Evolutionary conservation across 1,139 yeast species (phyloP), one percentile per base, ranked within the genome.

Genomic region (Suhomyces panamericanus): DNA sequence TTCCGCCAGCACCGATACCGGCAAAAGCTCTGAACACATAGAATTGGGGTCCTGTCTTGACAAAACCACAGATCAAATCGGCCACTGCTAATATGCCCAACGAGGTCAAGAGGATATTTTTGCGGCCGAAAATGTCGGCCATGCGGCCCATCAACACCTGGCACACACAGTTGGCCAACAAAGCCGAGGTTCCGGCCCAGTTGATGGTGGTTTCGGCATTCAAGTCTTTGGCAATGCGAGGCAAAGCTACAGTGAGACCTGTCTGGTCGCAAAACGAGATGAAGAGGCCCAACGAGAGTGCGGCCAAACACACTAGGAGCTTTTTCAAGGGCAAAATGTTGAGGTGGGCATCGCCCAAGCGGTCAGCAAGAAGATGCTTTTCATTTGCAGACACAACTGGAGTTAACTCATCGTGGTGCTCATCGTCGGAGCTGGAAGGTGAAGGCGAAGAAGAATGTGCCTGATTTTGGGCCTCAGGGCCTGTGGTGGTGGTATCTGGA

Each of bases 141-240:
- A 74, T 52, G 38, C 78, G 57, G 5, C 78, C 79, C 48, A 71
- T 72, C 26, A 73, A 57, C 3, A 73, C 75, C 53, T 73, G 78
- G 53, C 73, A 72, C 24, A 71, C 75, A 27, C 73, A 65, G 47
- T 70, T 73, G 16, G 78, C 77, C 41, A 77, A 64, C 43, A 77
- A 58, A 6, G 73, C 58, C 12, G 81, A 69, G 6, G 80, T 74
- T 45, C 80, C 81, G 2, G 80, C 80, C 80, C 81, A 77, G 42
- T 77, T 72, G 44, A 73, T 72, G 11, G 74, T 60, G 35, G 61
- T 58, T 48, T 69, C 64, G 15, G 74, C 69, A 31, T 66, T 47
- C 39, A 73, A 58, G 36, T 69, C 74, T 38, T 61, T 56, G 14
- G 68, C 74, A 28, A 73, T 70, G 3, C 49, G 48, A 1, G 77